A percentile compares a stretch with the other conserved stretches of the same genome.
phyloP scores from a whole-genome alignment of 2,329 filamentous ascomycete genomes.

The Aspergillus pseudoterreus region DNA sequence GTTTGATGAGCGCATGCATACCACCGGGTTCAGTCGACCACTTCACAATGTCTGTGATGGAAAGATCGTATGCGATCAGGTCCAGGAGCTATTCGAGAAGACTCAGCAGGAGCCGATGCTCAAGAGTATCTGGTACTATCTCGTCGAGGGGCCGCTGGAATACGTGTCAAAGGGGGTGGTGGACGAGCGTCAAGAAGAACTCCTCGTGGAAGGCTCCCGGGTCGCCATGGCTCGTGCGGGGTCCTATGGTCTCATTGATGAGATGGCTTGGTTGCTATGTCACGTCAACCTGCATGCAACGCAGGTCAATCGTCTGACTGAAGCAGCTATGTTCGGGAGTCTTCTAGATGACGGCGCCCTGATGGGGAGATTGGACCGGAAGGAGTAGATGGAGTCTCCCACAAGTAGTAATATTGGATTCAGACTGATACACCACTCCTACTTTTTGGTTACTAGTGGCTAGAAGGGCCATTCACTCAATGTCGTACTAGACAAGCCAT shows the following conservation, averaged over 20 bases:
- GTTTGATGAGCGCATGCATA: not conserved
- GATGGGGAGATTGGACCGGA: not conserved
- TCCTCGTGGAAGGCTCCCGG: not conserved
- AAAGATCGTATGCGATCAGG: not conserved
- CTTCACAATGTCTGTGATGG: not conserved
- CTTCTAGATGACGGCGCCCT: constrained; percentile 1
- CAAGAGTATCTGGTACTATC: not conserved
- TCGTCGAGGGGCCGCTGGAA: not conserved
- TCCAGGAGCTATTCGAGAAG: not conserved
- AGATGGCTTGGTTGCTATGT: not conserved
- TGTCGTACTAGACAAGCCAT: too few species aligned
- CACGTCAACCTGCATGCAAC: not conserved
- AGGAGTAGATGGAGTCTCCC: not conserved
- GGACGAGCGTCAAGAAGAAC: not conserved
- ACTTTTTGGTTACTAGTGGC: too few species aligned
- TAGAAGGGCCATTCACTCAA: too few species aligned
- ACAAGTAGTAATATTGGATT: too few species aligned
- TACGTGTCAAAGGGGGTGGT: not conserved
- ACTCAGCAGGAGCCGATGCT: not conserved
- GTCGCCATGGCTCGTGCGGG: not conserved
- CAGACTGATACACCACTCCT: too few species aligned
- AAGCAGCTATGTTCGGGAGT: constrained; percentile 2
- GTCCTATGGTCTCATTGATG: not conserved
- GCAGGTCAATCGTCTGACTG: constrained; percentile 1
- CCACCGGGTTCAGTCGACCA: not conserved